A percentile compares a stretch with the other conserved stretches of the same genome.
These are phyloP conservation scores for Globisporangium paddicum DNA, from an alignment of 352 stramenopile genomes.

Conservation along the genomic window DNA sequence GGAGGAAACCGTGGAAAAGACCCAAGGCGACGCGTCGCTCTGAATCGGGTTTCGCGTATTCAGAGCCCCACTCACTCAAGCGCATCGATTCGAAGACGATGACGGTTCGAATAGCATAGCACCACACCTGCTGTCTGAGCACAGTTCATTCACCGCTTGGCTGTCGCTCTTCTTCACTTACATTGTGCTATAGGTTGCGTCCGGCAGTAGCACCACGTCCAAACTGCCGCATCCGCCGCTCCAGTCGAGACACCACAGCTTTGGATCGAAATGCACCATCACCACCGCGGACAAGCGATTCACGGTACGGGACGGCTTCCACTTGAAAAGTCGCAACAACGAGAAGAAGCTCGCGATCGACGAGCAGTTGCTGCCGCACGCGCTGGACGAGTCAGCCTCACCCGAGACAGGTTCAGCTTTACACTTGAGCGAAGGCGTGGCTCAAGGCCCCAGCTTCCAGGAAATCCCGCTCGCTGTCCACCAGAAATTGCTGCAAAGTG, in stretches of 20 bases:
- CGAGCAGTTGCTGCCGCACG: slow-evolving; percentile 18
- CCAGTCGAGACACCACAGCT: not conserved
- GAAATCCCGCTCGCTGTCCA: not conserved
- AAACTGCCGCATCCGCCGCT: slow-evolving; percentile 4
- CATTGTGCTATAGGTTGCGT: too few species aligned
- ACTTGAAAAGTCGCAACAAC: slow-evolving; percentile 55
- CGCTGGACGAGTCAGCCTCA: not conserved
- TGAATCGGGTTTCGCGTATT: not conserved
- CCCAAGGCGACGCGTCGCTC: not conserved
- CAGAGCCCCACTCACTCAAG: not conserved
- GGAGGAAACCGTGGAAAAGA: not conserved
- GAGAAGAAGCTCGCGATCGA: slow-evolving; percentile 40
- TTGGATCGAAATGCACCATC: not conserved
- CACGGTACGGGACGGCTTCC: slow-evolving; percentile 65
- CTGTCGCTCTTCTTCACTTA: too few species aligned
- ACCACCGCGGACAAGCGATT: slow-evolving; percentile 33
- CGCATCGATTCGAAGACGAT: too few species aligned
- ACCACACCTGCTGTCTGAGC: too few species aligned
- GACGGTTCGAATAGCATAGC: slow-evolving; percentile 1
- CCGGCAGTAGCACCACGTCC: not conserved
- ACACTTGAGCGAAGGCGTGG: not conserved
- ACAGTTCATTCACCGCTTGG: too few species aligned
- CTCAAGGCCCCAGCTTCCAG: not conserved
- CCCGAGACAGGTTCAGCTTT: not conserved
- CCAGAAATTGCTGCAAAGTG: not conserved